phyloP scores from a whole-genome alignment of 2,329 filamentous ascomycete genomes.

The Microcyclospora tardicrescens region DNA sequence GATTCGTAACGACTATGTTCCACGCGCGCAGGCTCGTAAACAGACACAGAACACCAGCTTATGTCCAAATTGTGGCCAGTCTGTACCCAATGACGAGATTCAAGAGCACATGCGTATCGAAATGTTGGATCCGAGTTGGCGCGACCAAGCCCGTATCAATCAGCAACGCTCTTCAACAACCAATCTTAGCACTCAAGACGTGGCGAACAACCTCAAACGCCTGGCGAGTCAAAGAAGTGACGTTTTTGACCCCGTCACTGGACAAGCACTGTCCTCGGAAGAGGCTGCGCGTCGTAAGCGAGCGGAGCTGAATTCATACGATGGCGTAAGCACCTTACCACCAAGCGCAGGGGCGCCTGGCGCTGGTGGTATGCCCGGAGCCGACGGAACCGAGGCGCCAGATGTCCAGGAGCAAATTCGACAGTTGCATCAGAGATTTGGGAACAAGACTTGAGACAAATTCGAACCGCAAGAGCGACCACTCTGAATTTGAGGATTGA shows the following conservation, averaged over 20 bases:
- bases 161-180: slow-evolving; percentile 75
- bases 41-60: slow-evolving; percentile 50
- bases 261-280: slow-evolving; percentile 49
- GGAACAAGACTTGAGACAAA: slow-evolving; percentile 1
- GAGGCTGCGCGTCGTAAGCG: slow-evolving; percentile 51
- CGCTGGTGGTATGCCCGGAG: slow-evolving; percentile 8
- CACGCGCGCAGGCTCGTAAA: slow-evolving; percentile 58
- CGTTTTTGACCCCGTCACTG: slow-evolving; percentile 65
- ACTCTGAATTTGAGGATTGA: too few species aligned
- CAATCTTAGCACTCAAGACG: slow-evolving; percentile 73
- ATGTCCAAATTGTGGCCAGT: slow-evolving; percentile 87
- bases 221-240: slow-evolving; percentile 78
- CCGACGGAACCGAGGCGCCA: slow-evolving; percentile 34
- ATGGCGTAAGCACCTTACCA: slow-evolving; percentile 32
- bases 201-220: slow-evolving; percentile 91
- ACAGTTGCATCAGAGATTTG: slow-evolving; percentile 17
- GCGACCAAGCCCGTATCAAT: slow-evolving; percentile 76
- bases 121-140: slow-evolving; percentile 85
- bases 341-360: slow-evolving; percentile 27
- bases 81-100: slow-evolving; percentile 75
- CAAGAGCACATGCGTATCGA: slow-evolving; percentile 93
- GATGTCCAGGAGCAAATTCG: slow-evolving; percentile 28
- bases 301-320: slow-evolving; percentile 52
- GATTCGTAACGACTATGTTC: slow-evolving; percentile 87
- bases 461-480: background rate